These are phyloP conservation scores for Scutellaria galericulata DNA, from an alignment of 257 asterid genomes.

Conservation along the genomic window DNA sequence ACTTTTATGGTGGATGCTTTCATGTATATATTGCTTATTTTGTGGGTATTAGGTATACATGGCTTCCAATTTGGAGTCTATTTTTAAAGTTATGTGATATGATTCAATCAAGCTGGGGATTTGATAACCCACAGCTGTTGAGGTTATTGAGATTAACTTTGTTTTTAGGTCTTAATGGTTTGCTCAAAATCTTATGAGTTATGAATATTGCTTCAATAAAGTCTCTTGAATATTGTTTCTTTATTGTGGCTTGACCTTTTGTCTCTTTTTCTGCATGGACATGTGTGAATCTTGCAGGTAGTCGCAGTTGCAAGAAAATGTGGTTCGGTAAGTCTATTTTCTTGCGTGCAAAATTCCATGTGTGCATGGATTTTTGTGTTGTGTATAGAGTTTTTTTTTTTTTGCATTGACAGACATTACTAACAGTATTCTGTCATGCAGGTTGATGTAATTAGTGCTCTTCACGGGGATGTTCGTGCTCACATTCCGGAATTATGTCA, in stretches of 20 bases:
- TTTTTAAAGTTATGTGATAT: background rate
- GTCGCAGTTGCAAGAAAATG: conserved; percentile 77
- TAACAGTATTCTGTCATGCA: conserved; percentile 38
- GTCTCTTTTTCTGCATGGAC: conserved; percentile 38
- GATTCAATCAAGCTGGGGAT: background rate
- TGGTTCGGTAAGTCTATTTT: conserved; percentile 65
- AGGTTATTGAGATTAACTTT: conserved; percentile 7
- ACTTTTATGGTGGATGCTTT: background rate
- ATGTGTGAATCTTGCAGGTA: conserved; percentile 57
- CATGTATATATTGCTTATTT: background rate
- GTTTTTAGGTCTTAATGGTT: background rate
- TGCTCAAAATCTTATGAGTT: background rate
- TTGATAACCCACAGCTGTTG: background rate
- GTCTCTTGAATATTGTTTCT: background rate
- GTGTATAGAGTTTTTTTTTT: conserved; percentile 21
- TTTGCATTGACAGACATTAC: conserved; percentile 18
- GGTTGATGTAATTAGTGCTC: conserved; percentile 79
- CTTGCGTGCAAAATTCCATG: background rate
- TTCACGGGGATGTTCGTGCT: conserved; percentile 66
- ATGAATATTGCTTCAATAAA: conserved; percentile 4
- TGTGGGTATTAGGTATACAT: background rate
- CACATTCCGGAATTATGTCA: conserved; percentile 51
- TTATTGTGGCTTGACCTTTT: conserved; percentile 35
- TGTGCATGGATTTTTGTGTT: background rate
- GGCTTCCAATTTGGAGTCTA: background rate